phyloP scores from a whole-genome alignment of 495 filamentous ascomycete species.

The Aspergillus incahuasiensis region DNA sequence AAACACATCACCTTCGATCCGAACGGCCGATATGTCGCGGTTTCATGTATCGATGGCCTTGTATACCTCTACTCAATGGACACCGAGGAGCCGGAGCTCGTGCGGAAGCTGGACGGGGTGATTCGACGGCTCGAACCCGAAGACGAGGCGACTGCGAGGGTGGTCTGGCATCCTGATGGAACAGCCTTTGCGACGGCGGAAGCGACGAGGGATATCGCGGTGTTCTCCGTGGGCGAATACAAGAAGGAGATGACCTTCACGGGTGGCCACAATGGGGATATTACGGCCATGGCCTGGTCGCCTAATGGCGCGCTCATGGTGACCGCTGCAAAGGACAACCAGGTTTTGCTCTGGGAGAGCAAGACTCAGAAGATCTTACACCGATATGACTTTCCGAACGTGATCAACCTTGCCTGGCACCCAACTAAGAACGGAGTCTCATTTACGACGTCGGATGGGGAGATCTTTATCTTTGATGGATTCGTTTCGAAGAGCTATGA shows the following conservation, averaged over 20 bases:
- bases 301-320: constrained; percentile 87
- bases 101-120: constrained; percentile 79
- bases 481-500: constrained; percentile 67
- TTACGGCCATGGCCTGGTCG: constrained; percentile 87
- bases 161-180: constrained; percentile 92
- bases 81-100: constrained; percentile 72
- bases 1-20: constrained; percentile 91
- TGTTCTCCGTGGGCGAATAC: constrained; percentile 83
- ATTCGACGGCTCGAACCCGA: constrained; percentile 75
- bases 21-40: constrained; percentile 66
- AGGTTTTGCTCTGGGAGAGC: constrained; percentile 82
- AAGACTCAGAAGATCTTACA: constrained; percentile 69
- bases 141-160: constrained; percentile 67
- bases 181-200: constrained; percentile 85
- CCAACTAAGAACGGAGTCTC: constrained; percentile 81
- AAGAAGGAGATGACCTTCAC: constrained; percentile 73
- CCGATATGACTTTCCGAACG: constrained; percentile 69
- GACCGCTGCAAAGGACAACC: constrained; percentile 76
- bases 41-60: constrained; percentile 82
- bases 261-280: constrained; percentile 75
- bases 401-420: constrained; percentile 87
- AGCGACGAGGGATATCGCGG: constrained; percentile 75
- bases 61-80: constrained; percentile 85
- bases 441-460: constrained; percentile 85
- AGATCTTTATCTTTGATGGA: constrained; percentile 80